phyloP scores from a whole-genome alignment of 1,284 basidiomycete species.

The Naganishia liquefaciens region DNA sequence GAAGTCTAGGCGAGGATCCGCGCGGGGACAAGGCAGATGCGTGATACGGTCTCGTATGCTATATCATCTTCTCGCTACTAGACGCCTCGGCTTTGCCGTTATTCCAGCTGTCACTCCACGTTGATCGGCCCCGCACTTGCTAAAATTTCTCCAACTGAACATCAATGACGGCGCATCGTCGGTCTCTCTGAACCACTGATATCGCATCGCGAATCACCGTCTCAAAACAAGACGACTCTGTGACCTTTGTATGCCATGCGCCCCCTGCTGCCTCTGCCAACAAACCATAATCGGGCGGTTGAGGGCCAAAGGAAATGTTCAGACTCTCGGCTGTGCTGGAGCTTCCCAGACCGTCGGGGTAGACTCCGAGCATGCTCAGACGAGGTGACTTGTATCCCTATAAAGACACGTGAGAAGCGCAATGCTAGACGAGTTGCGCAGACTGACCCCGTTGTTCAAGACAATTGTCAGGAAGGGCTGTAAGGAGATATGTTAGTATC shows the following conservation, averaged over 20 bases:
- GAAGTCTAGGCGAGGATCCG: conserved; percentile 32
- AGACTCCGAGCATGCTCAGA: conserved; percentile 64
- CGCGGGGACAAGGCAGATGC: conserved; percentile 1
- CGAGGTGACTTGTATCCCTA: conserved; percentile 59
- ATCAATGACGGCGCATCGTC: conserved; percentile 66
- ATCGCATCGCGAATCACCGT: conserved; percentile 59
- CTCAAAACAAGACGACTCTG: conserved; percentile 51
- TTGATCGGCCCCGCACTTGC: not conserved
- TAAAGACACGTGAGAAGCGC: conserved; percentile 12
- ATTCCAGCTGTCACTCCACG: not conserved
- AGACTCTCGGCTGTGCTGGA: conserved; percentile 58
- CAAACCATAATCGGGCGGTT: conserved; percentile 63
- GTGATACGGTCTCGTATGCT: not conserved
- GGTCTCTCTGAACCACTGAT: conserved; percentile 61
- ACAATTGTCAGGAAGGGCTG: conserved; percentile 71
- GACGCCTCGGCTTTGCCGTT: not conserved
- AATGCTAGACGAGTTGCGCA: not conserved
- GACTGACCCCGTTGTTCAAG: conserved; percentile 63
- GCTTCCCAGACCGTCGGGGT: conserved; percentile 63
- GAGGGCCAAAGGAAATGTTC: conserved; percentile 66
- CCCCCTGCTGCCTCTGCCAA: conserved; percentile 63
- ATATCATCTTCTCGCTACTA: conserved; percentile 1
- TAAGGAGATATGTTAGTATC: not conserved
- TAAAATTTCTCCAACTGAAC: conserved; percentile 13
- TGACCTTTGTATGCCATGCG: conserved; percentile 63